phyloP scores from a whole-genome alignment of 257 asterid species.

The Fraxinus quadrangulata region DNA sequence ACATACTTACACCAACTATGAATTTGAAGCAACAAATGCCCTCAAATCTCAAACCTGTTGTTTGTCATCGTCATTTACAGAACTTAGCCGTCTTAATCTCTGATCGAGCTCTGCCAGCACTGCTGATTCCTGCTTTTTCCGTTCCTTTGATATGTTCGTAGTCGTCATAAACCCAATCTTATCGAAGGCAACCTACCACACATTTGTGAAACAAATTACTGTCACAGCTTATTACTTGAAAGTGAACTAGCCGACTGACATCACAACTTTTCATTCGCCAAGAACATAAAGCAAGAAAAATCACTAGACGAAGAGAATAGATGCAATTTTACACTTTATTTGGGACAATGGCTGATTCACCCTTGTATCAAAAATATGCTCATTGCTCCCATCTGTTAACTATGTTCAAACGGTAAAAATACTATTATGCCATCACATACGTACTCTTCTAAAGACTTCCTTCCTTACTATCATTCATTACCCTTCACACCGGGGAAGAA shows the following conservation, averaged over 20 bases:
- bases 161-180: conserved; percentile 82
- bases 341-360: background rate
- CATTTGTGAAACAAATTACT: background rate
- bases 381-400: too few species aligned
- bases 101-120: conserved; percentile 97
- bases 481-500: background rate
- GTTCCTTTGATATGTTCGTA: conserved; percentile 71
- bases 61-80: conserved; percentile 42
- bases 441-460: background rate
- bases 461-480: background rate
- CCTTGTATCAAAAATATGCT: too few species aligned
- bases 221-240: background rate
- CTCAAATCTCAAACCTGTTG: conserved; percentile 7
- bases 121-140: conserved; percentile 96
- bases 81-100: conserved; percentile 70
- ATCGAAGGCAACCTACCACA: conserved; percentile 75
- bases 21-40: background rate
- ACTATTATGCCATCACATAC: too few species aligned
- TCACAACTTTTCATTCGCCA: background rate
- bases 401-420: too few species aligned
- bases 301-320: background rate
- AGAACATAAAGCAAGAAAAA: background rate
- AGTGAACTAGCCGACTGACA: background rate
- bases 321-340: background rate
- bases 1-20: background rate